Percentiles rank a stretch among this genome's conserved stretches.
Evolutionary conservation across 176 grass and related monocot species (phyloP).

Genomic region (Carex kokanica): DNA sequence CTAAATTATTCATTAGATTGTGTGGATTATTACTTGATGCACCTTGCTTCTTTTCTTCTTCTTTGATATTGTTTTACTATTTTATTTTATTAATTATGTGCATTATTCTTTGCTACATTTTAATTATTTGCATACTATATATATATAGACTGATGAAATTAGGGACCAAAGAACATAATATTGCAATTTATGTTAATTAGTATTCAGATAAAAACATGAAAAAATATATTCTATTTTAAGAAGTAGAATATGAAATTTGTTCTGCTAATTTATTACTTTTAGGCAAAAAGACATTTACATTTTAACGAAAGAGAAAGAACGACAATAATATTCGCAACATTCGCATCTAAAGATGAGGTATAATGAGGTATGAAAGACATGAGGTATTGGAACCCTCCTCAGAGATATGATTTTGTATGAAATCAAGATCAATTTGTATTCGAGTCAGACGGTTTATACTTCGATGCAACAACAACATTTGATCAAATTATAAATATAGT

Average conservation of each 20-base stretch:
- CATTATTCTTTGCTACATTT: neutral
- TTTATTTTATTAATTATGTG: neutral
- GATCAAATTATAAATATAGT: neutral
- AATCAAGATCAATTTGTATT: neutral
- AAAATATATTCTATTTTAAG: neutral
- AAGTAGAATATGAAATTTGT: neutral
- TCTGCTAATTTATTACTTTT: neutral
- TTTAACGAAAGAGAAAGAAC: neutral
- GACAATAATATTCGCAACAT: neutral
- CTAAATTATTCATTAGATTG: no score
- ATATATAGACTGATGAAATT: neutral
- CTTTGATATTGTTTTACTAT: neutral
- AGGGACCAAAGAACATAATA: neutral
- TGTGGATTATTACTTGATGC: neutral
- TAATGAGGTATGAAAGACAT: no score
- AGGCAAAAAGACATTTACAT: neutral
- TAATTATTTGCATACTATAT: neutral
- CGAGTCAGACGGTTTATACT: neutral
- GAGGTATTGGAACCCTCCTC: no score
- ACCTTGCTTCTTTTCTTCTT: neutral
- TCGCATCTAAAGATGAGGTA: neutral
- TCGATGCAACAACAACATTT: neutral
- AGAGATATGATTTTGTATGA: neutral
- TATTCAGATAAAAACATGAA: neutral
- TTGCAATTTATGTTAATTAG: neutral